Percentiles rank a stretch among this genome's conserved stretches.
Evolutionary conservation across 176 grass and related monocot genomes (phyloP).

Genomic region (Eleusine coracana): DNA sequence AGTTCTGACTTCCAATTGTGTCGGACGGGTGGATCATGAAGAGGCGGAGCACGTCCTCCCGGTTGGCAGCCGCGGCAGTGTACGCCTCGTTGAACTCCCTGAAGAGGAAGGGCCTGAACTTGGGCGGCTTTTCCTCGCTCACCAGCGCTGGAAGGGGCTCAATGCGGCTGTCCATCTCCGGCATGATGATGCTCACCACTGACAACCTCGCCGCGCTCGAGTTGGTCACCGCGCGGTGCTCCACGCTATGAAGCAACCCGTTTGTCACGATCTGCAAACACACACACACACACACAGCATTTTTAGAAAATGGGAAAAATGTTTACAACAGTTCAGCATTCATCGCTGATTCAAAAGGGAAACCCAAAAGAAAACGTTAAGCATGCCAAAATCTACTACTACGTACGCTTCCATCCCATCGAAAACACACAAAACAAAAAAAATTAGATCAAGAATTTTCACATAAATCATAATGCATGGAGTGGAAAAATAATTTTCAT

Average conservation of each 20-base stretch:
- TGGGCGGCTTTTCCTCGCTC: not conserved
- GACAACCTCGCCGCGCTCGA: not conserved
- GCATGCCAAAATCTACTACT: too few species aligned
- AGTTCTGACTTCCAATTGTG: not conserved
- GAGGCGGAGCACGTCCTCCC: not conserved
- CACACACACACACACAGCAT: not conserved
- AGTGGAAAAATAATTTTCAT: too few species aligned
- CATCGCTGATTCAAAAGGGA: too few species aligned
- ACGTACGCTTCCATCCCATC: too few species aligned
- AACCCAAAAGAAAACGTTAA: too few species aligned
- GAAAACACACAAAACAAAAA: too few species aligned
- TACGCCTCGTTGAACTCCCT: not conserved
- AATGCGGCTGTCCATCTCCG: not conserved
- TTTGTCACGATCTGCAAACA: conserved; percentile 11
- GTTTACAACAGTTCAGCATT: too few species aligned
- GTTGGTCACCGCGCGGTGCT: conserved; percentile 25
- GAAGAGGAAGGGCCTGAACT: not conserved
- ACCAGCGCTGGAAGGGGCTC: not conserved
- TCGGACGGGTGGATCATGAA: not conserved
- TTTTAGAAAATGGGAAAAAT: too few species aligned
- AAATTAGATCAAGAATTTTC: too few species aligned
- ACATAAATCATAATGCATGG: not conserved
- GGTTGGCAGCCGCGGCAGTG: not conserved
- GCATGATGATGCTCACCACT: not conserved
- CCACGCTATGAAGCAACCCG: not conserved